Conservation (phyloP, 192 early-diverging fungal genomes). For the Kickxella alabastrina region DNA sequence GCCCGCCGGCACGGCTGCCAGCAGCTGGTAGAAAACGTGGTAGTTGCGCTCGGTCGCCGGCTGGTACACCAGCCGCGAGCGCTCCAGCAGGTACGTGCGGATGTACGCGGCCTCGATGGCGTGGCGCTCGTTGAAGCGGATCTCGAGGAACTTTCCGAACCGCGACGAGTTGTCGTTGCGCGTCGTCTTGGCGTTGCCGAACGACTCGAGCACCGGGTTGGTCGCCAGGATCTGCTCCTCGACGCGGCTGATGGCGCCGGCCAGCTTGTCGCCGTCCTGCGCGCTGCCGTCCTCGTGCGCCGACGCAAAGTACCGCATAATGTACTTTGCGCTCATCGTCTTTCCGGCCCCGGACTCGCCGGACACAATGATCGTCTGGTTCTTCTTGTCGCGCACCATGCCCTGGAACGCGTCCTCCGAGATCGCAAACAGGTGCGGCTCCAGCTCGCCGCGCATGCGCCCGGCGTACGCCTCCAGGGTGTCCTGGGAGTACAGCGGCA, state of each 20-base stretch:
- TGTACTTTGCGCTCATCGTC: conserved; percentile 92
- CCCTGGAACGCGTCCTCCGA: conserved; percentile 96
- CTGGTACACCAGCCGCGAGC: conserved; percentile 93
- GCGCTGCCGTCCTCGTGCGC: conserved; percentile 60
- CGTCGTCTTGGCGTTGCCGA: conserved; percentile 99
- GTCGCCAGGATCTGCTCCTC: conserved; percentile 88
- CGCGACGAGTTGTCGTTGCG: conserved; percentile 98
- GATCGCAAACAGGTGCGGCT: conserved; percentile 98
- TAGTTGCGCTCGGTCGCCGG: conserved; percentile 93
- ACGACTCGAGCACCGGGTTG: conserved; percentile 99
- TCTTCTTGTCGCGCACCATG: conserved; percentile 87
- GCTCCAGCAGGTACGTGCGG: conserved; percentile 93
- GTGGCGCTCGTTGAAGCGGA: conserved; percentile 79
- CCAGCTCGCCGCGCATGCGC: conserved; percentile 85
- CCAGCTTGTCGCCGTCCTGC: conserved; percentile 12
- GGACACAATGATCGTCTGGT: conserved; percentile 98
- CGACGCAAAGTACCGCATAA: conserved; percentile 95
- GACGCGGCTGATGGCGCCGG: conserved; percentile 36
- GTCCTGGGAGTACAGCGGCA: conserved; percentile 87
- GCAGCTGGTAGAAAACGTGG: conserved; percentile 99
- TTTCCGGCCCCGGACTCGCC: conserved; percentile 98
- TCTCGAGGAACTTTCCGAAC: conserved; percentile 99
- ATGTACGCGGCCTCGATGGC: conserved; percentile 93
- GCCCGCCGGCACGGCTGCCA: conserved; percentile 79
- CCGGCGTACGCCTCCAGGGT: conserved; percentile 92